Evolutionary conservation across 306 rosid species (phyloP), one percentile per base, ranked within the genome.

Genomic region (Sesbania bispinosa): DNA sequence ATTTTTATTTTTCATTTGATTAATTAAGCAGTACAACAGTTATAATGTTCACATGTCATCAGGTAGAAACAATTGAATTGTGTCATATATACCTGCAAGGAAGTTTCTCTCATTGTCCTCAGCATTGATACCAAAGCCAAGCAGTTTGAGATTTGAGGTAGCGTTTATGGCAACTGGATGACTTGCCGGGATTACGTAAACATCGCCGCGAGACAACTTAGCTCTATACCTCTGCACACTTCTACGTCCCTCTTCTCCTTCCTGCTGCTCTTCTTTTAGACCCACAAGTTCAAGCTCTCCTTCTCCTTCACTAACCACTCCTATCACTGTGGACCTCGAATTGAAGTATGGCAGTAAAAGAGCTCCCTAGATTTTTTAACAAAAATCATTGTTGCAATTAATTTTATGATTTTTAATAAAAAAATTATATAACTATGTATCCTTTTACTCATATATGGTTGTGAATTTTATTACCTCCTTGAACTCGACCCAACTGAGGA

Each of bases 81-180:
- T n/a, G n/a, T n/a, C n/a, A n/a, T n/a, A n/a, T n/a, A n/a, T 6
- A 21, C 87, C 88, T 76, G 69, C 77, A 1, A 86, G 86, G 79
- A 86, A 86, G 75, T 68, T 72, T 46, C 86, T 83, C 13, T 26
- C 13, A 55, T 83, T 83, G 46, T 86, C 33, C 33, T 69, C 63
- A 11, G 74, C 90, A 18, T 83, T 81, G 62, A 86, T 45, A 50
- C 74, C 74, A 7, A 83, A 75, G 0, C 43, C 85, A 7, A 83
- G 19, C 0, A 86, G 54, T 10, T 21, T 26, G 9, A 81, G 50
- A 6, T 76, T 13, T 1, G 78, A 23, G 11, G 79, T 39, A 24
- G 90, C 85, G 5, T 54, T 54, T 30, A 79, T 0, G 3, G 81
- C 60, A 6, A 83, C n/a, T 4, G 86, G 90, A 50, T 79, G 61